Percentiles rank a stretch among this genome's conserved stretches.
Evolutionary conservation across 2,329 filamentous ascomycete species (phyloP).

Genomic region (Xylariaceae sp.): DNA sequence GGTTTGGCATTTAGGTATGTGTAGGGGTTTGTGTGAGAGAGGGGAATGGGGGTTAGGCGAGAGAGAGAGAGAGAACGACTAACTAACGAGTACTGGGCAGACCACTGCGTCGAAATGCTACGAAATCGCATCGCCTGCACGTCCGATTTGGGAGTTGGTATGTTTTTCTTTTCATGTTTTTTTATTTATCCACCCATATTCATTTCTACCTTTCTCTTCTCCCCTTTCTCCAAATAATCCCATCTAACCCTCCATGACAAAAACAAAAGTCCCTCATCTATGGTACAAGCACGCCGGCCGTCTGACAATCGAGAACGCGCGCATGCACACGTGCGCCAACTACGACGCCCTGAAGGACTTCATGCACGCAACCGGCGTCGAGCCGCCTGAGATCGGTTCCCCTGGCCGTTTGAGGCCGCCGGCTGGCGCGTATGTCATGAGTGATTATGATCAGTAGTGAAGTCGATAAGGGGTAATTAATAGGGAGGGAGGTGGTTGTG

Average conservation of each 20-base stretch:
- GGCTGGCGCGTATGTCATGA: neutral
- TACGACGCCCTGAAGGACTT: conserved; percentile 3
- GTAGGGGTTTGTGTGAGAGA: neutral
- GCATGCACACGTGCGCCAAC: conserved; percentile 1
- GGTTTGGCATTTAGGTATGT: conserved; percentile 3
- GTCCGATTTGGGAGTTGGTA: conserved; percentile 4
- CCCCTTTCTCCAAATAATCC: no score
- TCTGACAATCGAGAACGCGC: neutral
- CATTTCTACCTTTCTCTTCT: neutral
- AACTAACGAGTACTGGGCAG: neutral
- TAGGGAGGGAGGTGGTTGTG: no score
- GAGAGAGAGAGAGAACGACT: no score
- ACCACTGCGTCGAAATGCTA: conserved; percentile 3
- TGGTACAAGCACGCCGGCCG: neutral
- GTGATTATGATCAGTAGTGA: neutral
- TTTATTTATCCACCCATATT: neutral
- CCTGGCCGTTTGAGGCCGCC: neutral
- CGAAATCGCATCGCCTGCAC: conserved; percentile 3
- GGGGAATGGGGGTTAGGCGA: neutral
- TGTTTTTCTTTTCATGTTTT: neutral
- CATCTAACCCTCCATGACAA: no score
- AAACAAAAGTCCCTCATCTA: neutral
- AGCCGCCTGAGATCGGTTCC: neutral
- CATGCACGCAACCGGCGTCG: neutral
- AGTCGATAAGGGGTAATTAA: no score